These are phyloP conservation scores for Gaertneriomyces sp. DNA, from an alignment of 192 early-diverging fungal species.

Conservation along the genomic window DNA sequence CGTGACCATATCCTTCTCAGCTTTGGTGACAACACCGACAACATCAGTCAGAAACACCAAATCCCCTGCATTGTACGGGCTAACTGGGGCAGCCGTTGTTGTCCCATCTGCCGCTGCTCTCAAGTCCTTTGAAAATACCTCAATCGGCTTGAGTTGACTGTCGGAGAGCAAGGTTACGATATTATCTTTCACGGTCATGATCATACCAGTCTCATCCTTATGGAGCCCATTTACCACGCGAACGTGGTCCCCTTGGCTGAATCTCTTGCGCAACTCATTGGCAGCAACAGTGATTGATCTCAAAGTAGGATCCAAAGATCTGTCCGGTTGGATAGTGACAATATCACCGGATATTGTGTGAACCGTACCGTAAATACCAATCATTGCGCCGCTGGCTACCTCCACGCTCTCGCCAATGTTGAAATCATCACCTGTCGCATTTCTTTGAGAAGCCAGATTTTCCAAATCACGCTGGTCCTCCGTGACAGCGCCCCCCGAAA, in stretches of 20 bases:
- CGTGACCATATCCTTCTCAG: slow-evolving; percentile 69
- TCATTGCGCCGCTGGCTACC: slow-evolving; percentile 79
- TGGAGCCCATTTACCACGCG: slow-evolving; percentile 84
- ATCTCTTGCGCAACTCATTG: slow-evolving; percentile 83
- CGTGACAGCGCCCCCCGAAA: slow-evolving; percentile 70
- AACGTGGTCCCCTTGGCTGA: slow-evolving; percentile 88
- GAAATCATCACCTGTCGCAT: slow-evolving; percentile 34
- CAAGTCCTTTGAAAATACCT: slow-evolving; percentile 88
- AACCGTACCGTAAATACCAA: slow-evolving; percentile 73
- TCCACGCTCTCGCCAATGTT: slow-evolving; percentile 81
- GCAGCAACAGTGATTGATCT: slow-evolving; percentile 26
- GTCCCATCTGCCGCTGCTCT: slow-evolving; percentile 71
- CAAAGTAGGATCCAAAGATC: neutral
- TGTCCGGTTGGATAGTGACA: slow-evolving; percentile 65
- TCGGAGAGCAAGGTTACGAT: slow-evolving; percentile 51
- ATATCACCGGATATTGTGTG: slow-evolving; percentile 67
- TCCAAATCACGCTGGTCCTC: slow-evolving; percentile 42
- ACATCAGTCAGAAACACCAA: slow-evolving; percentile 62
- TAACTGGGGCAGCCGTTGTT: slow-evolving; percentile 45
- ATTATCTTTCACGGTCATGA: slow-evolving; percentile 77
- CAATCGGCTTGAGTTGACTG: slow-evolving; percentile 45
- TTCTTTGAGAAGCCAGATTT: slow-evolving; percentile 20
- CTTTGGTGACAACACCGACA: slow-evolving; percentile 77
- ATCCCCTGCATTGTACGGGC: slow-evolving; percentile 83
- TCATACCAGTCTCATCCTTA: slow-evolving; percentile 82